These are phyloP conservation scores for Podila clonocystis DNA, from an alignment of 192 early-diverging fungal genomes.

Conservation along the genomic window DNA sequence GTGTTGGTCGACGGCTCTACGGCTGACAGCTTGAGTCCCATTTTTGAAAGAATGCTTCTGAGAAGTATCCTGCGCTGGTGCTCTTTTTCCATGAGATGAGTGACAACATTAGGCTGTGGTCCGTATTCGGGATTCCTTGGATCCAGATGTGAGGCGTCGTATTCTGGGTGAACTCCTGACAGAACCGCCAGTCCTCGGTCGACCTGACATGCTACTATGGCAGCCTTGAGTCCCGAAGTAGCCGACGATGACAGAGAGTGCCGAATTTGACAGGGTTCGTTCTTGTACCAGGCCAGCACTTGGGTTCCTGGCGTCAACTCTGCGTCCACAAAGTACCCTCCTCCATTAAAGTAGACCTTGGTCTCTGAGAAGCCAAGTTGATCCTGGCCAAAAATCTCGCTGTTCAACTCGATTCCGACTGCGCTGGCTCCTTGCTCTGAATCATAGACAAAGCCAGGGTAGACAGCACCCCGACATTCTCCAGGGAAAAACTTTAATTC, in stretches of 20 bases:
- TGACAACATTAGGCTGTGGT: slow-evolving; percentile 59
- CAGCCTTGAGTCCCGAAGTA: slow-evolving; percentile 43
- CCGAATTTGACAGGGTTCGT: slow-evolving; percentile 2
- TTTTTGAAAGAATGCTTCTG: slow-evolving; percentile 63
- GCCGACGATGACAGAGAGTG: background rate
- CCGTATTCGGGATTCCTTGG: slow-evolving; percentile 59
- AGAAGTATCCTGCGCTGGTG: slow-evolving; percentile 62
- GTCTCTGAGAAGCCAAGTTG: slow-evolving; percentile 10
- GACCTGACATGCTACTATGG: slow-evolving; percentile 74
- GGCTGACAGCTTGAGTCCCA: slow-evolving; percentile 67
- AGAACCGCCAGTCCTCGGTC: slow-evolving; percentile 79
- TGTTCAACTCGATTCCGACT: slow-evolving; percentile 26
- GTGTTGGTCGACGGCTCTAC: background rate
- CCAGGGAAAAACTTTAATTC: slow-evolving; percentile 80
- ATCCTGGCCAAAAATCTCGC: slow-evolving; percentile 1
- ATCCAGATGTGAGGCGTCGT: slow-evolving; percentile 66
- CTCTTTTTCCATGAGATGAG: slow-evolving; percentile 59
- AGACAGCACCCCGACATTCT: slow-evolving; percentile 76
- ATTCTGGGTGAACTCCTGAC: slow-evolving; percentile 87
- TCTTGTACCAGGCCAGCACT: slow-evolving; percentile 54
- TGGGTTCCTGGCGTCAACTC: slow-evolving; percentile 43
- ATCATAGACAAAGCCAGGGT: slow-evolving; percentile 85
- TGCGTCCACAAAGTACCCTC: slow-evolving; percentile 70
- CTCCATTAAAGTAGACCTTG: slow-evolving; percentile 77
- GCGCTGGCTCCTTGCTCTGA: slow-evolving; percentile 38